Evolutionary conservation across 331 rosid species (phyloP), one percentile per base, ranked within the genome.

Genomic region (Acacia concinna): DNA sequence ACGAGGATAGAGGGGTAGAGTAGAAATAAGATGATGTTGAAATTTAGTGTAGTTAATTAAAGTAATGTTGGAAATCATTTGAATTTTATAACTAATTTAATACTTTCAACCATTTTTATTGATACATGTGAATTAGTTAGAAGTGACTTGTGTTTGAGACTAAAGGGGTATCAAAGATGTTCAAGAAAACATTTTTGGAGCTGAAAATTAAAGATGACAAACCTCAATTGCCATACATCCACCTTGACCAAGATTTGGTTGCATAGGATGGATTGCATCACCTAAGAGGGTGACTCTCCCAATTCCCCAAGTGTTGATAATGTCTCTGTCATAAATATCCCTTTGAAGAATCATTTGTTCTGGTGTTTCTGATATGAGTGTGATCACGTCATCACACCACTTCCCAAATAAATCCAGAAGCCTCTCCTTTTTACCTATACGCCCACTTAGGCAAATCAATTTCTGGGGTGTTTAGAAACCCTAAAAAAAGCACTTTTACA

Each of bases 221-320:
- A 85, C 89, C 89, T 86, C 89, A 46, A 86, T 86, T 47, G 89
- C 89, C 86, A 80, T 76, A 35, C 89, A 86, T 6, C 86, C 89
- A 4, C 89, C 86, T 25, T 82, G 82, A 74, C 89, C 89, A 40
- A 86, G 84, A 79, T 86, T 86, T 46, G 89, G 86, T 73, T 86
- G 89, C 89, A 86, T 82, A n/a, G 89, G 86, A 73, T 86, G 89
- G 57, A 86, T 78, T 37, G 89, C 89, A 86, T 82, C 86, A 59
- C 89, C 89, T 73, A 86, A 32, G 46, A 86, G 74, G 51, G 81
- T 82, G 18, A 86, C 89, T 67, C 89, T 79, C 9, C 84, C 86
- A 82, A 76, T 64, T 71, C 89, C 86, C 86, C 89, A 82, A 14
- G 82, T 57, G 60, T 73, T 5, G 68, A 76, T 79, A 68, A 86